These are phyloP conservation scores for Starmerella cellae DNA, from an alignment of 805 yeast genomes.

Conservation along the genomic window DNA sequence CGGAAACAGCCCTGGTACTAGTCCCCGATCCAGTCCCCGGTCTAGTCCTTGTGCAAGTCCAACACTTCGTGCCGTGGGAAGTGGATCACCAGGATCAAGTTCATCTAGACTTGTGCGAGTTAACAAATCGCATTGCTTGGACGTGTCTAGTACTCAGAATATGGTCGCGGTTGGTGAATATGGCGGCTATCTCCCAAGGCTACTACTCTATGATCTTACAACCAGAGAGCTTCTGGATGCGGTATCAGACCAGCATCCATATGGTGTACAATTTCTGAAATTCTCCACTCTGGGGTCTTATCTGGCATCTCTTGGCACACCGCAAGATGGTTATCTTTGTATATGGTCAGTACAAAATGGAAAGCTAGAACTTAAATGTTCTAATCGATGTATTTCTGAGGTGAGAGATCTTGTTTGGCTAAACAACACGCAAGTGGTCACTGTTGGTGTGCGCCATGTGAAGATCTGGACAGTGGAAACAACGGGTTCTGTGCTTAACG, in stretches of 20 bases:
- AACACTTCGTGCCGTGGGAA: no score
- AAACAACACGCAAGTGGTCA: constrained; percentile 35
- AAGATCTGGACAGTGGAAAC: constrained; percentile 43
- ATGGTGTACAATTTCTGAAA: constrained; percentile 43
- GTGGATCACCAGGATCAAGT: not conserved
- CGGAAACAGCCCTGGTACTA: not conserved
- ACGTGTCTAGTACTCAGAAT: constrained; percentile 41
- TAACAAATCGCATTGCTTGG: constrained; percentile 32
- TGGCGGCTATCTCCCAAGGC: constrained; percentile 51
- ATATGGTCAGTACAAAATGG: constrained; percentile 40
- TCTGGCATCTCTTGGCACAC: constrained; percentile 50
- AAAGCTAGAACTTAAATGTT: constrained; percentile 32
- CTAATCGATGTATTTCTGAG: constrained; percentile 50
- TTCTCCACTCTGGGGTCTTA: constrained; percentile 47
- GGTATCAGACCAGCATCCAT: constrained; percentile 45
- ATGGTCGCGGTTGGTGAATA: constrained; percentile 56
- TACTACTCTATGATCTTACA: constrained; percentile 30
- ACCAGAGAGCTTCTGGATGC: constrained; percentile 37
- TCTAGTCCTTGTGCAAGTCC: no score
- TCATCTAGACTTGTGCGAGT: constrained; percentile 8
- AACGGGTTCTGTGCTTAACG: constrained; percentile 32
- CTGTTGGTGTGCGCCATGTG: constrained; percentile 48
- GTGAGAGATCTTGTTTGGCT: constrained; percentile 47
- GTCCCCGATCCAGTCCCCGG: constrained; percentile 12
- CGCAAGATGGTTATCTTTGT: constrained; percentile 54